Evolutionary conservation across 306 rosid genomes (phyloP).

Genomic region (Arachis hypogaea): DNA sequence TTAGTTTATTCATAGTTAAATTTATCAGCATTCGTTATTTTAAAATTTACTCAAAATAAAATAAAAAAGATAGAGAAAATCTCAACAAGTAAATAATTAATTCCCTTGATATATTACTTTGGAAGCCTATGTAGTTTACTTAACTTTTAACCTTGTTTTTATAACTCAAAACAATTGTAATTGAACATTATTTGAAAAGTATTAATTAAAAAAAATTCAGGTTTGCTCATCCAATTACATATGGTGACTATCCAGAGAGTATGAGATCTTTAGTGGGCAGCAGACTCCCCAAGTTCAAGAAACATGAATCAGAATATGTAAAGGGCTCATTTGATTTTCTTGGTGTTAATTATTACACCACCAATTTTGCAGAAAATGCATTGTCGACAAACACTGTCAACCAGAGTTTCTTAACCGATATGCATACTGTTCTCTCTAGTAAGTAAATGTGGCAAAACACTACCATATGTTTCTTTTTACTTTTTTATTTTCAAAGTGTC

Average conservation of each 20-base stretch:
- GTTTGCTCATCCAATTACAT: slow-evolving; percentile 55
- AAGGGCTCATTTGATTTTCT: slow-evolving; percentile 63
- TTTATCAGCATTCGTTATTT: too few relatives aligned
- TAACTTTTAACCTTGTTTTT: neutral
- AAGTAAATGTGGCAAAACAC: slow-evolving; percentile 20
- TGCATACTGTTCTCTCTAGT: slow-evolving; percentile 40
- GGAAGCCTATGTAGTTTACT: too few relatives aligned
- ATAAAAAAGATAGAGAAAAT: too few relatives aligned
- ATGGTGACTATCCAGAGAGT: slow-evolving; percentile 58
- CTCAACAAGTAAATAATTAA: too few relatives aligned
- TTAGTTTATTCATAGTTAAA: too few relatives aligned
- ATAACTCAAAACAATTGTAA: neutral
- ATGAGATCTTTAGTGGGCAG: slow-evolving; percentile 50
- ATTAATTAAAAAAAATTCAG: slow-evolving; percentile 29
- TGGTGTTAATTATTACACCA: slow-evolving; percentile 68
- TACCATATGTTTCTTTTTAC: too few relatives aligned
- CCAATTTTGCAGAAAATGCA: slow-evolving; percentile 44
- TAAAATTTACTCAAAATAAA: too few relatives aligned
- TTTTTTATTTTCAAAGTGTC: too few relatives aligned
- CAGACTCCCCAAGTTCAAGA: slow-evolving; percentile 60
- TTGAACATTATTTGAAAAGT: neutral
- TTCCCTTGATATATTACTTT: too few relatives aligned
- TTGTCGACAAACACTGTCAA: slow-evolving; percentile 30
- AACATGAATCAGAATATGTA: slow-evolving; percentile 30
- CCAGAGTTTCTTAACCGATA: slow-evolving; percentile 41